Evolutionary conservation across 2,329 filamentous ascomycete genomes (phyloP), one percentile per base, ranked within the genome.

Genomic region (Zelopaecilomyces penicillatus): DNA sequence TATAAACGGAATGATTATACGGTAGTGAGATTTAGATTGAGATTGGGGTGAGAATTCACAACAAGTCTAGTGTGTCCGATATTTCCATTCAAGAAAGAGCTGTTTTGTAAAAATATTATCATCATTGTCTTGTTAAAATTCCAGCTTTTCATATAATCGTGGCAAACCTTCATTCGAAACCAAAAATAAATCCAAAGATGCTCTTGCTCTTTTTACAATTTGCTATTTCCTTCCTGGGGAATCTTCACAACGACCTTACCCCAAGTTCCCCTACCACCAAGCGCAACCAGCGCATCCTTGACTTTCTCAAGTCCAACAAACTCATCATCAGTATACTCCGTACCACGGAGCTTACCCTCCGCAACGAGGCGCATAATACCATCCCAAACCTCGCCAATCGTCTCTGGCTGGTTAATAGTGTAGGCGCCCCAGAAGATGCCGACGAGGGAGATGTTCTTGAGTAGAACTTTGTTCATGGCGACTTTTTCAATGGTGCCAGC

Each of bases 391-490:
- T 68, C 64, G 6, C 74, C 71, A 5, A 93, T 78, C 38, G 74
- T 82, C 58, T 83, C 78, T 26, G 73, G 78, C 69, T 96, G 85
- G 53, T 85, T 78, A 37, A 73, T 73, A 1, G 82, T 70, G 66
- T 96, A 96, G 46, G 83, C 81, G 9, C 91, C 91, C 91, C 91
- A 97, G 67, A 95, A 87, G 57, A 96, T 69, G 2, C 91, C 91
- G 2, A 96, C 85, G 9, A 97, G 71, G 51, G 81, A 84, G 51
- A 96, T 91, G 63, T 96, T 96, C 76, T 96, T 97, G 54, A 97
- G 68, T 50, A 96, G 66, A 28, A 96, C 87, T 64, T 91, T 83
- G 65, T 97, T 97, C 70, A 94, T 81, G 9, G 89, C 85, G 36
- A 97, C 80, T 68, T 93, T 94, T 67, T 97, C 91, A 54, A 96